Conservation (phyloP, 2,329 filamentous ascomycete species). For the Endoconidiophora polonica region DNA sequence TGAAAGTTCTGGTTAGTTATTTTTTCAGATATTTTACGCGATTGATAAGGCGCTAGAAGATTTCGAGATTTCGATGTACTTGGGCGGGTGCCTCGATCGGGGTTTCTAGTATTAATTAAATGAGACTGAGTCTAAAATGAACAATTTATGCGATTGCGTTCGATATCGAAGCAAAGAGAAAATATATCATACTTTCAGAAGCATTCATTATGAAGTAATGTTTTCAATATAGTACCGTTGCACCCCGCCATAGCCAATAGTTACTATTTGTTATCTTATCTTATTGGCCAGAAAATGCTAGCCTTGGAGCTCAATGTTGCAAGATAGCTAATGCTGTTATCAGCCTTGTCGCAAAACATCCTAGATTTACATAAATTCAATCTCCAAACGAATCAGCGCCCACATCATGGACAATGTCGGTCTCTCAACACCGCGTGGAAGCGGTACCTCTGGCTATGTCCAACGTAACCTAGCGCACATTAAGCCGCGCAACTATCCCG, state of each 20-base stretch:
- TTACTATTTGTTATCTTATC: neutral
- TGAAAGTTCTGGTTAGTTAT: no score
- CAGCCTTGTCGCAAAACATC: slow-evolving; percentile 8
- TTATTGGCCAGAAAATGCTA: slow-evolving; percentile 4
- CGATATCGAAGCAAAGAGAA: no score
- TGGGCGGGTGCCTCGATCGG: no score
- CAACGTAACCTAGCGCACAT: slow-evolving; percentile 89
- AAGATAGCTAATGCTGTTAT: neutral
- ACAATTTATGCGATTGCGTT: no score
- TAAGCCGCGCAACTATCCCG: slow-evolving; percentile 58
- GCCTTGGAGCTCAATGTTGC: slow-evolving; percentile 2
- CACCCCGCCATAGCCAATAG: slow-evolving; percentile 3
- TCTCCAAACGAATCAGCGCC: neutral
- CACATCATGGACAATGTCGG: slow-evolving; percentile 57
- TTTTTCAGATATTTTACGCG: no score
- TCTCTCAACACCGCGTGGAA: slow-evolving; percentile 82
- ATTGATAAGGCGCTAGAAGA: no score
- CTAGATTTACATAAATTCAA: neutral
- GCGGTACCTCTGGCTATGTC: slow-evolving; percentile 92
- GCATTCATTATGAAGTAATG: neutral
- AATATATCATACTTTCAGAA: no score
- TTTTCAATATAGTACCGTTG: neutral
- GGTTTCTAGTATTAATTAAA: no score
- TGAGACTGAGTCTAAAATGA: no score
- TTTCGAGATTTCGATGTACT: no score